Evolutionary conservation across 208 protist genomes (phyloP).

Genomic region (Acanthamoeba triangularis): DNA sequence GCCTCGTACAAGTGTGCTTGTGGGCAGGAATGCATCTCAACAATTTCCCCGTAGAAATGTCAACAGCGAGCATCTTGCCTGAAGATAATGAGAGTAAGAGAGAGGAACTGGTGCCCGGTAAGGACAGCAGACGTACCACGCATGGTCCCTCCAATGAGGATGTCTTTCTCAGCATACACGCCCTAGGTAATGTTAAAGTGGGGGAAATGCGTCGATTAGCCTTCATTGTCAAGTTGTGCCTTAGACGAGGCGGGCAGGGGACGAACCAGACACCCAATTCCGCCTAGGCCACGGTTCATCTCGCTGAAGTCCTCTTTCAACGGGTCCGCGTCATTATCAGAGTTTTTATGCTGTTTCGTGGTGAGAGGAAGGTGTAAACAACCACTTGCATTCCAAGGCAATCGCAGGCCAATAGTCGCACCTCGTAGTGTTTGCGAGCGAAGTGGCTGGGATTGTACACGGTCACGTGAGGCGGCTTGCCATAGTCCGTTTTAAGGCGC

Average conservation of each 20-base stretch:
- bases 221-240: not conserved
- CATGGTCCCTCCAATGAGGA: conserved; percentile 40
- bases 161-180: conserved; percentile 20
- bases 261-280: conserved; percentile 53
- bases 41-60: not conserved
- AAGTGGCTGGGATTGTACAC: not conserved
- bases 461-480: not conserved
- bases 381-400: not conserved
- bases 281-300: not conserved
- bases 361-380: not conserved
- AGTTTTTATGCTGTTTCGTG: not conserved
- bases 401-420: not conserved
- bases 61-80: conserved; percentile 29
- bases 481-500: conserved; percentile 3
- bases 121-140: not conserved
- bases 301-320: conserved; percentile 5
- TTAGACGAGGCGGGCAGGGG: not conserved
- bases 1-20: not conserved
- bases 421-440: not conserved
- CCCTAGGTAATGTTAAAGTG: not conserved
- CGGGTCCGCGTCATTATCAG: not conserved
- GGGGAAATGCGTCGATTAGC: not conserved
- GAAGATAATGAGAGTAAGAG: not conserved
- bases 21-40: conserved; percentile 35
- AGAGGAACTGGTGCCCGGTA: not conserved